Evolutionary conservation across 2,329 filamentous ascomycete species (phyloP), one percentile per base, ranked within the genome.

Genomic region (Escovopsis sp.): DNA sequence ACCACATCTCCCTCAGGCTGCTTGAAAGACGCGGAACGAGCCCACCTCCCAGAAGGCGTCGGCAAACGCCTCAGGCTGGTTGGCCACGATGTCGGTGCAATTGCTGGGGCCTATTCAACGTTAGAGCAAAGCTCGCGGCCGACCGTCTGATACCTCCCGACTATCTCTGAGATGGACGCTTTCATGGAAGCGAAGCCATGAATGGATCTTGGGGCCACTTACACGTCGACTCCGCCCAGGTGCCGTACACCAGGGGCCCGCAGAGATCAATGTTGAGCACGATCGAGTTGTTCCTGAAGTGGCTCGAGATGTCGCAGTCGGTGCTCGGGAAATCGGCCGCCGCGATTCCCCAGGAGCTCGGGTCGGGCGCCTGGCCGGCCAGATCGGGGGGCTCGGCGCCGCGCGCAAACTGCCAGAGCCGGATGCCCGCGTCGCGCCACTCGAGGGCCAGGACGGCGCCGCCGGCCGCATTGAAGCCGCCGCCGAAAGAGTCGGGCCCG

Each of bases 31-130:
- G 47, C 72, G 62, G 48, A 82, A 79, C 9, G 62, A 57, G 2
- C 69, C 72, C 60, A 82, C 79, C 59, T 75, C 75, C 80, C 73
- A 85, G 54, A 68, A 83, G 1, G 73, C 79, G 52, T 73, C 67
- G 36, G 59, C 64, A 55, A 76, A 82, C 2, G 60, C 70, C 18
- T 54, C 58, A 18, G 69, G 75, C 49, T 75, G 70, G 42, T 70
- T 72, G 6, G 75, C 69, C 7, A 80, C 76, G 47, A 66, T 73
- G 40, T 73, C 66, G 4, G 63, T 63, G 52, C 77, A 82, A 43
- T 67, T 76, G 19, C 64, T 67, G 0, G 74, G 67, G 50, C 73
- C 67, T 69, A 28, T 34, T 39, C 28, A 6, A 41, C 1, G 12
- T 30, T 45, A n/a, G 43, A 36, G 2, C 36, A n/a, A 7, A 38